Evolutionary conservation across 805 yeast genomes (phyloP), one percentile per base, ranked within the genome.

Genomic region (Brettanomyces sp.): DNA sequence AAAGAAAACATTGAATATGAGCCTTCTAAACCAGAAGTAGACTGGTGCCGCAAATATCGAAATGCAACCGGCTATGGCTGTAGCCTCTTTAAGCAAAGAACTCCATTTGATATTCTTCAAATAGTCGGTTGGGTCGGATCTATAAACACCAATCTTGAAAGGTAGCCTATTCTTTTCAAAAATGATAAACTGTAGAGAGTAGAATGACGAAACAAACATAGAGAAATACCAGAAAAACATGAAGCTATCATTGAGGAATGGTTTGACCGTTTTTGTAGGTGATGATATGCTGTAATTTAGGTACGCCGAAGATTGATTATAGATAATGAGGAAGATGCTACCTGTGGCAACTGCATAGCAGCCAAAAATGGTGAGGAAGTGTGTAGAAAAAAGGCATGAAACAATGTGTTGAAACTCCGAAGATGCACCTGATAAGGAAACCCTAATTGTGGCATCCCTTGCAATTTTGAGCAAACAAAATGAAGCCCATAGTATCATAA

Each of bases 101-200:
- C 60, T 56, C 14, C 62, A 39, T 35, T 61, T 61, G 23, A 53
- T 34, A 0, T 43, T 39, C 39, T 51, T 54, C 24, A 63, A 46
- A 34, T 55, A 50, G 3, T 53, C 52, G 34, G 69, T 62, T 3
- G 80, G 81, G 12, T 64, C 68, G 3, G 57, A 52, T 46, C 72
- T 63, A 41, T 61, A 62, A 11, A 66, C 62, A 7, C 76, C 75
- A 47, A 67, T 67, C 41, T 62, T 55, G 59, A 82, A 74, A 1
- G 62, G 57, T 37, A 84, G 63, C 47, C 76, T 69, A 58, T 79
- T 80, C 49, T 77, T 66, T 56, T 80, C 83, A 47, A 76, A 70
- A 0, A 74, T 52, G 12, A 75, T 52, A 55, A 75, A 82, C 49
- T 75, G 79, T 1, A 68, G 43, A 6, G 80, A 55, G 58, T 82